Evolutionary conservation across 208 protist species (phyloP).

Genomic region (Porcisia deanei): DNA sequence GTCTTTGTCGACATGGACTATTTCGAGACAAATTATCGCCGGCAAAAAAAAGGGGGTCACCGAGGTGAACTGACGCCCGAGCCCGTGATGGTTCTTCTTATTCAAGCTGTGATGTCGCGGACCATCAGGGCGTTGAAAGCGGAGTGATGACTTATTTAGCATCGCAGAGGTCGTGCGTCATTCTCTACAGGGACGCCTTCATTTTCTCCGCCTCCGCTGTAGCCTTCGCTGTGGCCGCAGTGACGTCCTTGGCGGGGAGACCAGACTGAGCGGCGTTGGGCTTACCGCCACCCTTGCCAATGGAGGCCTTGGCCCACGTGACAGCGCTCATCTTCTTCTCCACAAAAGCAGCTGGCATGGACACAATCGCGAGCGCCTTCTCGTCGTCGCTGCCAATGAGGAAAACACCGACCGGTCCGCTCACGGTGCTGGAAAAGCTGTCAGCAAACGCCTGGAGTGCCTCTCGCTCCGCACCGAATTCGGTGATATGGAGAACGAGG

Average conservation of each 20-base stretch:
- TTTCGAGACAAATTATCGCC: neutral
- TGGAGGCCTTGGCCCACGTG: conserved; percentile 77
- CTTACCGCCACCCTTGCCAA: conserved; percentile 93
- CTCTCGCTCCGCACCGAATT: conserved; percentile 87
- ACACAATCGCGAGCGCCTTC: conserved; percentile 76
- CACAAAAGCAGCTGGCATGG: conserved; percentile 66
- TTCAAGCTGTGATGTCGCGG: neutral
- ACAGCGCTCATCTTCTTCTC: conserved; percentile 85
- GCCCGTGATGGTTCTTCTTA: neutral
- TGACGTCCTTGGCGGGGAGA: conserved; percentile 48
- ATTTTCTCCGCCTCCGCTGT: conserved; percentile 67
- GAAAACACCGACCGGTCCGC: conserved; percentile 73
- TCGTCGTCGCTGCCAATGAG: conserved; percentile 66
- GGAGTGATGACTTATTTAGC: neutral
- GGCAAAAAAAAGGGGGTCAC: conserved; percentile 7
- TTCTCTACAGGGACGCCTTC: conserved; percentile 39
- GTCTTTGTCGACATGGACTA: conserved; percentile 1
- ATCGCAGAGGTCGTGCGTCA: neutral
- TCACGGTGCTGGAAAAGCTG: conserved; percentile 57
- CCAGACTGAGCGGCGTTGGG: conserved; percentile 88
- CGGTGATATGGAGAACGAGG: conserved; percentile 44
- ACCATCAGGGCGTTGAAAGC: neutral
- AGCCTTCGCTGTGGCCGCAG: conserved; percentile 55
- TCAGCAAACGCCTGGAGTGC: conserved; percentile 81
- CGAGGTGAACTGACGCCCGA: neutral